Percentiles rank a stretch among this genome's conserved stretches.
phyloP scores from a whole-genome alignment of 176 grass and related monocot genomes.

The Alopecurus myosuroides region DNA sequence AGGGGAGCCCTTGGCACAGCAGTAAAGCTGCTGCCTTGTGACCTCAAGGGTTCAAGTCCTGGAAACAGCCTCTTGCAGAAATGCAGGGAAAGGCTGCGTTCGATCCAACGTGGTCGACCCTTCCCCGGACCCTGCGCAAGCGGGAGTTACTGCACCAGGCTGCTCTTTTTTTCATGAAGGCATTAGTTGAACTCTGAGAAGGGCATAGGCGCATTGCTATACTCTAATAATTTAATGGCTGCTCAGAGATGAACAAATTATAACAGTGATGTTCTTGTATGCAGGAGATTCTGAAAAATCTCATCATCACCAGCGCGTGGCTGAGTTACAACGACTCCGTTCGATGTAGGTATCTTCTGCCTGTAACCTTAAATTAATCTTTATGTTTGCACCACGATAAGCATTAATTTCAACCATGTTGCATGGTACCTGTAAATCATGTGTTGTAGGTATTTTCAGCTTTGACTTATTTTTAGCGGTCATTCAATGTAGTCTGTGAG shows the following conservation, averaged over 20 bases:
- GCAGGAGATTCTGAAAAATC: slow-evolving; percentile 96
- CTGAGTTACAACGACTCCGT: slow-evolving; percentile 87
- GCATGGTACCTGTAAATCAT: slow-evolving; percentile 6
- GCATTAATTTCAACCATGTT: slow-evolving; percentile 7
- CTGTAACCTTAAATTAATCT: background rate
- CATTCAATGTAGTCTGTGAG: background rate
- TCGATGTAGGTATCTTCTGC: slow-evolving; percentile 55
- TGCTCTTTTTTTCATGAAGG: background rate
- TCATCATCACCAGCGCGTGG: slow-evolving; percentile 77
- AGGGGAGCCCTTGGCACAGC: too few species aligned
- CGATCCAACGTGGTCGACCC: too few species aligned
- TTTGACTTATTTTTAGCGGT: background rate
- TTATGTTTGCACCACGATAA: slow-evolving; percentile 5
- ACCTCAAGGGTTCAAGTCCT: too few species aligned
- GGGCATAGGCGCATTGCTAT: background rate
- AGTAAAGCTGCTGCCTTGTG: too few species aligned
- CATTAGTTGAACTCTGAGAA: background rate
- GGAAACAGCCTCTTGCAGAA: too few species aligned
- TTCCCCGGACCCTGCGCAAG: too few species aligned
- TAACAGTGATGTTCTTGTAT: slow-evolving; percentile 6
- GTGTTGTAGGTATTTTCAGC: background rate
- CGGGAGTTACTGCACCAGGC: too few species aligned
- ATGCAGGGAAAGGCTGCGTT: too few species aligned
- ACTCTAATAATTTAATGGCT: slow-evolving; percentile 9
- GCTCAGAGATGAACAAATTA: slow-evolving; percentile 21